A percentile compares a stretch with the other conserved stretches of the same genome.
Conservation (phyloP, 208 protist genomes). For the Porcisia deanei region DNA sequence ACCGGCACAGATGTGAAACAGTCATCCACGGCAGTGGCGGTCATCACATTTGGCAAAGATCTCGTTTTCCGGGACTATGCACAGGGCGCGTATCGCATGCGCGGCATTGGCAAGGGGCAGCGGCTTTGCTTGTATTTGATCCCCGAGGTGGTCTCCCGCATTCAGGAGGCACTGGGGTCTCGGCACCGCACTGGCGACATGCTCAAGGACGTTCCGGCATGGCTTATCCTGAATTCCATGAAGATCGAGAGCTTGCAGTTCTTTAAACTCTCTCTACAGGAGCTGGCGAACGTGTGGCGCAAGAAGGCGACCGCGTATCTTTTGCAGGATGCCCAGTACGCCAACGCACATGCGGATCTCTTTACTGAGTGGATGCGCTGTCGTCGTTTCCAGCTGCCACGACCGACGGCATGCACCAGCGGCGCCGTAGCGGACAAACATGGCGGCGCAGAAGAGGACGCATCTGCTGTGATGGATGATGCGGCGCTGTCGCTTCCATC, state of each 20-base stretch:
- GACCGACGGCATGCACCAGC: neutral
- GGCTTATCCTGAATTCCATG: constrained; percentile 92
- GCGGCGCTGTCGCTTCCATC: constrained; percentile 23
- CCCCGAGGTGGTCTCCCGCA: constrained; percentile 86
- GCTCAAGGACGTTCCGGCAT: constrained; percentile 83
- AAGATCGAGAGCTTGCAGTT: constrained; percentile 82
- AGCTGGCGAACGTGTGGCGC: constrained; percentile 90
- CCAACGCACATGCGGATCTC: constrained; percentile 42
- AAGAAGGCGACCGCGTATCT: constrained; percentile 83
- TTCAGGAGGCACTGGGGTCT: constrained; percentile 58
- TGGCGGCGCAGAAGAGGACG: constrained; percentile 10
- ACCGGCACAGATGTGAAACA: constrained; percentile 97
- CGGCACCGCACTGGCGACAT: constrained; percentile 48
- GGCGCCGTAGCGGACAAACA: neutral
- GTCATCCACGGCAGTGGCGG: constrained; percentile 83
- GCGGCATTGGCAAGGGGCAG: constrained; percentile 93
- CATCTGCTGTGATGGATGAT: neutral
- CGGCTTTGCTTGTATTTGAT: constrained; percentile 93
- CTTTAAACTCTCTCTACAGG: constrained; percentile 90
- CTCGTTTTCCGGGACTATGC: constrained; percentile 96
- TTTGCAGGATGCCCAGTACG: constrained; percentile 55
- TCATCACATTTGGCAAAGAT: constrained; percentile 96
- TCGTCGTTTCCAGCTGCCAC: constrained; percentile 48
- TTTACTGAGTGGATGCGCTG: constrained; percentile 52
- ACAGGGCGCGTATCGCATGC: constrained; percentile 93